Conservation (phyloP, 257 asterid species). For the Paraleonurus japonicus region DNA sequence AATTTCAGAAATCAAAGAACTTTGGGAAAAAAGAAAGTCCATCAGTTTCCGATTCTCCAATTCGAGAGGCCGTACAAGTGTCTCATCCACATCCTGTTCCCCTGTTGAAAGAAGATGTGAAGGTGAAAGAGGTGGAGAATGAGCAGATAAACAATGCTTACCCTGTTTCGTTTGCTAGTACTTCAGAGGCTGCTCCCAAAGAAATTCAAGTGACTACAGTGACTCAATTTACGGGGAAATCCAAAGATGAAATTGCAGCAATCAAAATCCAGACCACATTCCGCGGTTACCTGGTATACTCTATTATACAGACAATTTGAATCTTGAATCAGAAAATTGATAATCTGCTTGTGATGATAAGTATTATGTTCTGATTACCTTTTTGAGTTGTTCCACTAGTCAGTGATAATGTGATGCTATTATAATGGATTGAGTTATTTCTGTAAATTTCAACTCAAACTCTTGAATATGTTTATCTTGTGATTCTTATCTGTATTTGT, state of each 20-base stretch:
- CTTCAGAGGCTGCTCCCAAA: conserved; percentile 55
- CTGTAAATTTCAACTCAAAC: background rate
- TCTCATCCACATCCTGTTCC: conserved; percentile 45
- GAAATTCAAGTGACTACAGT: conserved; percentile 40
- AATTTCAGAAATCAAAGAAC: conserved; percentile 55
- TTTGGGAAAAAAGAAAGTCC: conserved; percentile 40
- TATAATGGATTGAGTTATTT: background rate
- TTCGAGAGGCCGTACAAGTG: conserved; percentile 34
- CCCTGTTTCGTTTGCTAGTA: conserved; percentile 51
- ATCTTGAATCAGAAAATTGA: background rate
- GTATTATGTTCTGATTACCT: background rate
- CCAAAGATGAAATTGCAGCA: conserved; percentile 69
- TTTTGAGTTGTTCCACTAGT: background rate
- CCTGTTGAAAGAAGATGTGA: conserved; percentile 52
- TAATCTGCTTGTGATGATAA: background rate
- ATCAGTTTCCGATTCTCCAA: conserved; percentile 35
- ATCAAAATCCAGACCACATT: conserved; percentile 74
- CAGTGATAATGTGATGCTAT: background rate
- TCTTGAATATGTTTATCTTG: background rate
- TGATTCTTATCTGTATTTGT: background rate
- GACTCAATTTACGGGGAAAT: conserved; percentile 44
- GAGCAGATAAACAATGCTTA: conserved; percentile 52
- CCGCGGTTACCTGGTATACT: conserved; percentile 75
- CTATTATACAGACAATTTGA: background rate
- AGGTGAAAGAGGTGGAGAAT: conserved; percentile 40